Evolutionary conservation across 1,284 basidiomycete genomes (phyloP), one percentile per base, ranked within the genome.

Genomic region (Rhodotorula sp.): DNA sequence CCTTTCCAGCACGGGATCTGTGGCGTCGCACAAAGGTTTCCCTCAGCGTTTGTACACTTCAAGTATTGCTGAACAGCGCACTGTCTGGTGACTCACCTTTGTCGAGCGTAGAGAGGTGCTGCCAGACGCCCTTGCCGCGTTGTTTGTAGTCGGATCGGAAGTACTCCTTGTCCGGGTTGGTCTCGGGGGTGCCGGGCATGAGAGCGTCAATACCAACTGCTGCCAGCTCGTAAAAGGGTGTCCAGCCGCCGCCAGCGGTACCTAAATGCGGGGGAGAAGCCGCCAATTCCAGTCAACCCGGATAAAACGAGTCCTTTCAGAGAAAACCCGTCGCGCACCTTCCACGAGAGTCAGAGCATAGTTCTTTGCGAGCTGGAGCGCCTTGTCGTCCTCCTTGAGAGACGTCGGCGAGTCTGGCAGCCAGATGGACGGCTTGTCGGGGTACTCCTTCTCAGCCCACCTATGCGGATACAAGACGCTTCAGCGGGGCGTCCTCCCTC

Each of bases 391-490:
- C 0, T 23, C 15, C 28, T 67, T 49, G 16, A 72, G 50, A 10
- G 71, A 68, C 5, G 61, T 55, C 7, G 38, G 31, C 1, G 31
- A 6, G 19, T 61, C 61, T 26, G 71, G 71, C 5, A 65, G 60
- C 66, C 67, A 73, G 31, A 73, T 62, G 3, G 66, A 70, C 1
- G 66, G 65, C 49, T 38, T 45, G 57, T 70, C 60, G 16, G 71
- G 68, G 55, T 70, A 70, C 2, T 56, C 65, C 52, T 63, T 43
- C 3, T 73, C 71, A 52, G 67, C 63, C 67, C 67, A 72, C 34
- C 70, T 72, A 34, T 2, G 38, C 6, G 26, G n/a, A 2, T 18
- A 31, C n/a, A 4, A 10, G 10, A 3, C 14, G 19, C 26, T 8
- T n/a, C 38, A 43, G 38, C 38, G 8, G 10, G 38, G 10, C 2